phyloP scores from a whole-genome alignment of 2,329 filamentous ascomycete species.

The Ascomycota sp. region DNA sequence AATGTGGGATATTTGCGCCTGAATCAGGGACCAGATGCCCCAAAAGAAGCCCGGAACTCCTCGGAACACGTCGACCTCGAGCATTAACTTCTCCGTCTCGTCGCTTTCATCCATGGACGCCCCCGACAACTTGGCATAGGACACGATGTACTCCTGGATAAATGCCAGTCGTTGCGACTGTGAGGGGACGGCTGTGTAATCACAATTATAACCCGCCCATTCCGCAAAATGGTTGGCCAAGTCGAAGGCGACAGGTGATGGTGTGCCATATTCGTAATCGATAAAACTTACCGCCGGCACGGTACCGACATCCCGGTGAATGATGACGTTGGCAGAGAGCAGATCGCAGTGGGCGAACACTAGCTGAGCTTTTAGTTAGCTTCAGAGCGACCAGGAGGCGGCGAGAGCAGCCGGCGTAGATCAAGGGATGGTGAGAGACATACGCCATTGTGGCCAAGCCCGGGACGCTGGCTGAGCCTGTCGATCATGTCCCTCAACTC shows the following conservation, averaged over 20 bases:
- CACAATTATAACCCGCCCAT: constrained; percentile 93
- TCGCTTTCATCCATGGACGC: constrained; percentile 27
- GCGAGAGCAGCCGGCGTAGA: too few species aligned
- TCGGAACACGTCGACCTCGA: constrained; percentile 69
- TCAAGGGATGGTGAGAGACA: constrained; percentile 7
- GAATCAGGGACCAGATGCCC: constrained; percentile 92
- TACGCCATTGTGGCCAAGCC: constrained; percentile 55
- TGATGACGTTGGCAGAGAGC: constrained; percentile 87
- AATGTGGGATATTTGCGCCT: constrained; percentile 81
- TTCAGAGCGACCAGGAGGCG: too few species aligned
- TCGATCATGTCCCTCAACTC: constrained; percentile 51
- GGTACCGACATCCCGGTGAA: constrained; percentile 26
- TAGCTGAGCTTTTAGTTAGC: constrained; percentile 26
- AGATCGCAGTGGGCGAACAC: constrained; percentile 92
- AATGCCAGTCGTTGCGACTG: constrained; percentile 56
- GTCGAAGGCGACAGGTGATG: constrained; percentile 85
- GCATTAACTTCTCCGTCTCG: constrained; percentile 46
- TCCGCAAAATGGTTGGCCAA: constrained; percentile 96
- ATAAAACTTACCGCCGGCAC: constrained; percentile 46
- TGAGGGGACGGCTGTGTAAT: constrained; percentile 65
- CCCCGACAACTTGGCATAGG: constrained; percentile 38
- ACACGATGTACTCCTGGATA: constrained; percentile 57
- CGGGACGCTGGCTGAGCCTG: constrained; percentile 53
- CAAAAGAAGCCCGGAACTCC: constrained; percentile 75
- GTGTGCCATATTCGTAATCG: constrained; percentile 94